Conservation (phyloP, 495 filamentous ascomycete species). For the Penicillium roqueforti region DNA sequence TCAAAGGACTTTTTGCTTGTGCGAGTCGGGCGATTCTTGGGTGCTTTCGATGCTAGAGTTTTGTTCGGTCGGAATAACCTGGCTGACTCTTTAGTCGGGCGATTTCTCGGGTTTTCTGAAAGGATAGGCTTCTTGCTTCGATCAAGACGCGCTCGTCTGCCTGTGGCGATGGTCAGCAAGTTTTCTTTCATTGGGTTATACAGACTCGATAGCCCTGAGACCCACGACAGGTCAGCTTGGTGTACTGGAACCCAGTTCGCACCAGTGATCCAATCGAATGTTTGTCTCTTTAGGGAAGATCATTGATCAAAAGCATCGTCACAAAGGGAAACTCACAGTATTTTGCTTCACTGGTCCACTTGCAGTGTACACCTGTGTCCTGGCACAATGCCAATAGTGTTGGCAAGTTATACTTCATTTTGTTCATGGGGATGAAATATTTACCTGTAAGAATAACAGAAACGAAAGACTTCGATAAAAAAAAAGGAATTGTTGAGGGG, state of each 20-base stretch:
- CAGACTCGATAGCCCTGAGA: background rate
- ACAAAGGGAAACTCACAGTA: constrained; percentile 18
- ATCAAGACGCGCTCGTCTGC: background rate
- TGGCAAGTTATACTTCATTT: constrained; percentile 38
- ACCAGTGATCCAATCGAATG: background rate
- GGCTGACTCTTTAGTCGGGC: background rate
- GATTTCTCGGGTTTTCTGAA: constrained; percentile 7
- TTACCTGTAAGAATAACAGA: constrained; percentile 4
- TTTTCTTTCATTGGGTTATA: background rate
- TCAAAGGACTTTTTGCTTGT: constrained; percentile 21
- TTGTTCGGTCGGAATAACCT: constrained; percentile 4
- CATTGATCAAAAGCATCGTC: background rate
- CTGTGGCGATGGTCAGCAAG: constrained; percentile 6
- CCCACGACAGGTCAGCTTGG: background rate
- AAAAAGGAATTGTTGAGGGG: background rate
- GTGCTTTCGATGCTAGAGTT: background rate
- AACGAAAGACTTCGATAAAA: background rate
- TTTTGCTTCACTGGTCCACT: constrained; percentile 18
- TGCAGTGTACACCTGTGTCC: constrained; percentile 26
- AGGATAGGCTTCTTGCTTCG: constrained; percentile 2
- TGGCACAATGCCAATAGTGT: constrained; percentile 37
- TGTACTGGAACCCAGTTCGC: background rate
- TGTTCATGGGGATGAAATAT: constrained; percentile 7
- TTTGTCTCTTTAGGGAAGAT: background rate
- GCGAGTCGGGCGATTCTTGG: constrained; percentile 5